Base-by-base conservation (phyloP, 2,329 filamentous ascomycete species). In the Trichoderma asperellum region DNA sequence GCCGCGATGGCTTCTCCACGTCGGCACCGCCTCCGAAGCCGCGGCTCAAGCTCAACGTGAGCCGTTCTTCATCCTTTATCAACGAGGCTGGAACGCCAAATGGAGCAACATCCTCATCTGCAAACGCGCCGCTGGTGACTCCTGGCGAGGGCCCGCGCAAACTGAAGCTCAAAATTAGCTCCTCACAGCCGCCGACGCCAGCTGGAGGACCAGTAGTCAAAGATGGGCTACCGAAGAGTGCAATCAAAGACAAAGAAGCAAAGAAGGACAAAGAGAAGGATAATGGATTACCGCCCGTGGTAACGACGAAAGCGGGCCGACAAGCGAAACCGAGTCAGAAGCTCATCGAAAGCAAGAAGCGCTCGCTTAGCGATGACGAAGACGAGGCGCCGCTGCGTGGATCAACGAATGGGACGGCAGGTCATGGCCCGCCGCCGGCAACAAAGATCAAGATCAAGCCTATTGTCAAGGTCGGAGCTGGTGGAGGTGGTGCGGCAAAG, bases 261-360 rank as follows among this genome's bases (percentile, higher is more conserved):
- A 49, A 52, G 71, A 57, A 43, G 27, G 53, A 66, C 11, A 68
- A 47, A 27, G 68, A 43, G 8, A 65, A 57, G 4, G 68, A 60
- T 21, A 53, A 73, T 14, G 70, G 57, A 11, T 8, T 67, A 24
- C 34, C 72, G 68, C 27, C 68, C 5, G 32, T 63, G 55, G 73
- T 76, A 55, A 89, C 86, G 76, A 89, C 87, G 2, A 90, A 91
- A 75, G 86, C 87, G 16, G 88, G 87, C 14, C 81, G 88, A 56
- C 82, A 86, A 32, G 81, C 86, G 16, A 90, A 88, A 73, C 88
- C 88, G 6, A 88, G 86, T 10, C 83, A 85, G 60, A 88, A 87
- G 74, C 78, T 86, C 59, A 78, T 85, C 63, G 85, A 87, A 71
- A 84, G 83, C 71, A 90, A 89, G 80, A 91, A 91, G 80, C 86